phyloP scores from a whole-genome alignment of 169 alveolate genomes.

The Plasmodium blacklocki region DNA sequence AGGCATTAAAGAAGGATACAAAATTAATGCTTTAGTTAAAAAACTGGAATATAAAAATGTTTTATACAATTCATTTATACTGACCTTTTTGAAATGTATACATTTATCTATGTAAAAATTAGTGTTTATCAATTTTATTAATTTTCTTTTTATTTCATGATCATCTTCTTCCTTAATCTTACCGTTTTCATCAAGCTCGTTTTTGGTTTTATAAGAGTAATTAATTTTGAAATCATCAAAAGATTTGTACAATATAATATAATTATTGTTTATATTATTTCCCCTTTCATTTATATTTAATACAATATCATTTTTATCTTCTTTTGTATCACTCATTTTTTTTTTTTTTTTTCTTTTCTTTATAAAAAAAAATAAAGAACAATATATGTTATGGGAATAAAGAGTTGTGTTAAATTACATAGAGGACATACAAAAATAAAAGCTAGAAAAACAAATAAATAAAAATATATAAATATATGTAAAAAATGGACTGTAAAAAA shows the following conservation, averaged over 20 bases:
- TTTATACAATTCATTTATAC: constrained; percentile 51
- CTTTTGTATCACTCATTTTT: background rate
- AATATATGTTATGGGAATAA: too few relatives aligned
- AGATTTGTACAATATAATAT: constrained; percentile 12
- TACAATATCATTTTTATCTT: background rate
- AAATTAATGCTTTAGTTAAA: constrained; percentile 61
- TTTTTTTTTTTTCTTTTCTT: constrained; percentile 31
- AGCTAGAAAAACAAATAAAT: background rate
- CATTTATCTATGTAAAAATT: constrained; percentile 30
- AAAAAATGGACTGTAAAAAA: background rate
- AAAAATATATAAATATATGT: constrained; percentile 2
- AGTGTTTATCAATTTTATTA: constrained; percentile 52
- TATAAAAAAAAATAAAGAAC: constrained; percentile 4
- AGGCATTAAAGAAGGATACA: constrained; percentile 62
- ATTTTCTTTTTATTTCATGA: constrained; percentile 13
- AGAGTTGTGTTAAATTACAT: too few relatives aligned
- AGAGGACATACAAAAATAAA: too few relatives aligned
- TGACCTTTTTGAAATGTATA: constrained; percentile 57
- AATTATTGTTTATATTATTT: too few relatives aligned
- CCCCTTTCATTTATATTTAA: constrained; percentile 13
- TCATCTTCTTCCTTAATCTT: constrained; percentile 20
- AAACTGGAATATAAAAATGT: constrained; percentile 68
- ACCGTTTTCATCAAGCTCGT: constrained; percentile 6
- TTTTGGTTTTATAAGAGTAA: constrained; percentile 32
- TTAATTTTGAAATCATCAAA: constrained; percentile 75